Conservation (phyloP, 768 basidiomycete genomes). For the Termitomyces sp. region DNA sequence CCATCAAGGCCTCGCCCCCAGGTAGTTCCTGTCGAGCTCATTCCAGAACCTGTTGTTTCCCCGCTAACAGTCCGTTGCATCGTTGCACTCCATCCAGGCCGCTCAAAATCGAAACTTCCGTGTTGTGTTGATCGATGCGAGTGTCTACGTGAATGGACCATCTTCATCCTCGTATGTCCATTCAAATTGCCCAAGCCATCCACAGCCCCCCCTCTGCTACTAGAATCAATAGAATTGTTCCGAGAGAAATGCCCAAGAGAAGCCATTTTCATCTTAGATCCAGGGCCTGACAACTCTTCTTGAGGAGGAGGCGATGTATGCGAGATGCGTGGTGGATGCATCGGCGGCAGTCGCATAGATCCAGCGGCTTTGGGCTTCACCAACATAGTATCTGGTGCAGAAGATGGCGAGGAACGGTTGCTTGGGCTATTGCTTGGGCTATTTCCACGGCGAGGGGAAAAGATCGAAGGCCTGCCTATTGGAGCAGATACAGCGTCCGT, state of each 20-base stretch:
- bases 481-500: conserved; percentile 15
- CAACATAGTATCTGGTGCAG: conserved; percentile 3
- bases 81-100: conserved; percentile 45
- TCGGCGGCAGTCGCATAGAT: conserved; percentile 7
- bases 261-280: conserved; percentile 3
- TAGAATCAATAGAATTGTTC: conserved; percentile 31
- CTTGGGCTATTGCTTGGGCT: conserved; percentile 10
- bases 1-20: conserved; percentile 15
- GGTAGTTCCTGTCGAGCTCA: conserved; percentile 26
- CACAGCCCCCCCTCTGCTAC: conserved; percentile 23
- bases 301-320: conserved; percentile 13
- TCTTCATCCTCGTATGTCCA: conserved; percentile 12
- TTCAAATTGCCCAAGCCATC: conserved; percentile 22
- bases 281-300: conserved; percentile 10
- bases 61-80: conserved; percentile 43
- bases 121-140: conserved; percentile 46
- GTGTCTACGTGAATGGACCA: conserved; percentile 4
- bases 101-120: conserved; percentile 75
- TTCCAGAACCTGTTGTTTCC: conserved; percentile 26
- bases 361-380: conserved; percentile 3
- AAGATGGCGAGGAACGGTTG: conserved; percentile 6
- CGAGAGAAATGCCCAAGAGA: conserved; percentile 10
- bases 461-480: conserved; percentile 8
- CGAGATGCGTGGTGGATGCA: not conserved
- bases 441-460: conserved; percentile 14